Evolutionary conservation across 352 stramenopile genomes (phyloP).

Genomic region (Phytophthora fragariaefolia): DNA sequence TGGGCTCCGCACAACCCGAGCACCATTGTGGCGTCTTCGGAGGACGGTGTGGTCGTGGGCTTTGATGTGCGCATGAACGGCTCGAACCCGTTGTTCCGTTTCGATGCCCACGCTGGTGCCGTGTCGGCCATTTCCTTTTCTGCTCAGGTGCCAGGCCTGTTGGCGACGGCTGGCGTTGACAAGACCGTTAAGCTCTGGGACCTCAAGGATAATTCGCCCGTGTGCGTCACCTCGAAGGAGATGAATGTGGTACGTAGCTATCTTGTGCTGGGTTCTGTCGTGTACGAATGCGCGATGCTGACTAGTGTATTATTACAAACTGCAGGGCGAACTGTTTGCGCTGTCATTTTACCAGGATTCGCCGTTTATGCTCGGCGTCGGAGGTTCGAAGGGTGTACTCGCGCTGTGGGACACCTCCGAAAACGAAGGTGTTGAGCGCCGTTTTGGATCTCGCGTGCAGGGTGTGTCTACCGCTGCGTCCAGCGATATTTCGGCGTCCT

Average conservation of each 20-base stretch:
- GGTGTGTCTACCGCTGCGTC: conserved; percentile 31
- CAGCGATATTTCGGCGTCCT: conserved; percentile 72
- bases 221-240: conserved; percentile 90
- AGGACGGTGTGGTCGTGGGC: conserved; percentile 94
- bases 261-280: conserved; percentile 8
- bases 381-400: conserved; percentile 87
- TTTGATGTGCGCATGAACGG: conserved; percentile 97
- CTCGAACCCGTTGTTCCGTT: conserved; percentile 90
- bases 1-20: conserved; percentile 95
- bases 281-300: background rate
- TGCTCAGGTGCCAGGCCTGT: conserved; percentile 89
- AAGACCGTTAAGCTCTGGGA: conserved; percentile 99
- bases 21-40: conserved; percentile 93
- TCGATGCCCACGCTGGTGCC: conserved; percentile 91
- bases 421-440: conserved; percentile 84
- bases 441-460: conserved; percentile 81
- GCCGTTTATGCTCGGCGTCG: conserved; percentile 90
- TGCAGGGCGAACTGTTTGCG: conserved; percentile 90
- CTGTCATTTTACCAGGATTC: conserved; percentile 91
- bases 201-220: conserved; percentile 68
- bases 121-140: conserved; percentile 90
- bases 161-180: conserved; percentile 97
- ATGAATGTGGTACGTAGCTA: conserved; percentile 90
- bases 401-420: conserved; percentile 92
- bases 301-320: conserved; percentile 16